Percentiles rank a stretch among this genome's conserved stretches.
Conservation (phyloP, 2,329 filamentous ascomycete species). For the Alternaria hordeiaustralica region DNA sequence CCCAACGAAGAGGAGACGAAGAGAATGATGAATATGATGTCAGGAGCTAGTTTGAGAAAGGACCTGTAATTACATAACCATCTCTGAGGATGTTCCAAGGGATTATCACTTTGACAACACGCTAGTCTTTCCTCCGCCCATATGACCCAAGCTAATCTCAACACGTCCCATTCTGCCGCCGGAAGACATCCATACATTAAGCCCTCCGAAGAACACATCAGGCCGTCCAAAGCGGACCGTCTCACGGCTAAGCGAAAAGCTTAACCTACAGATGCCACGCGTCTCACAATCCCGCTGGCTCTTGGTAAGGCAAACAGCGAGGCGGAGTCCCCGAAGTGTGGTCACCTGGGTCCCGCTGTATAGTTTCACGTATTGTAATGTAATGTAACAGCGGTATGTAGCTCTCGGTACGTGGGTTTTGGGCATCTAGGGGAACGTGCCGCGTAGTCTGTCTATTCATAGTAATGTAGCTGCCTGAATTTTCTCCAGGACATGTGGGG, state of each 20-base stretch:
- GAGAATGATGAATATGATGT: slow-evolving; percentile 5
- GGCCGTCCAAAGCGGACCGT: not conserved
- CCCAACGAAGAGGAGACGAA: slow-evolving; percentile 8
- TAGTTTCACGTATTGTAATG: not conserved
- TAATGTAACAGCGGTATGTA: not conserved
- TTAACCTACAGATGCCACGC: slow-evolving; percentile 1
- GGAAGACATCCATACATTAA: not conserved
- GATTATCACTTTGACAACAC: not conserved
- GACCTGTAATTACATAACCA: not conserved
- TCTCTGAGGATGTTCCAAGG: not conserved
- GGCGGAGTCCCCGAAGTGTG: slow-evolving; percentile 3
- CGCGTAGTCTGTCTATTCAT: not conserved
- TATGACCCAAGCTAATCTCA: not conserved
- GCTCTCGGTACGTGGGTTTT: not conserved
- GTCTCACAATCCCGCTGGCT: not conserved
- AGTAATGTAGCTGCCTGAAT: not conserved
- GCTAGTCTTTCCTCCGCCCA: not conserved
- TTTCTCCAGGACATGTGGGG: not conserved
- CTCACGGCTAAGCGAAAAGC: slow-evolving; percentile 8
- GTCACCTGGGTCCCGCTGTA: not conserved
- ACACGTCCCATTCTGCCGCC: not conserved
- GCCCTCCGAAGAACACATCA: not conserved
- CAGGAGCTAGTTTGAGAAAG: slow-evolving; percentile 1
- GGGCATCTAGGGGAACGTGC: not conserved
- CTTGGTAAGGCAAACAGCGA: slow-evolving; percentile 16